These are phyloP conservation scores for Wickerhamiella galacta DNA, from an alignment of 805 yeast species.

Conservation along the genomic window DNA sequence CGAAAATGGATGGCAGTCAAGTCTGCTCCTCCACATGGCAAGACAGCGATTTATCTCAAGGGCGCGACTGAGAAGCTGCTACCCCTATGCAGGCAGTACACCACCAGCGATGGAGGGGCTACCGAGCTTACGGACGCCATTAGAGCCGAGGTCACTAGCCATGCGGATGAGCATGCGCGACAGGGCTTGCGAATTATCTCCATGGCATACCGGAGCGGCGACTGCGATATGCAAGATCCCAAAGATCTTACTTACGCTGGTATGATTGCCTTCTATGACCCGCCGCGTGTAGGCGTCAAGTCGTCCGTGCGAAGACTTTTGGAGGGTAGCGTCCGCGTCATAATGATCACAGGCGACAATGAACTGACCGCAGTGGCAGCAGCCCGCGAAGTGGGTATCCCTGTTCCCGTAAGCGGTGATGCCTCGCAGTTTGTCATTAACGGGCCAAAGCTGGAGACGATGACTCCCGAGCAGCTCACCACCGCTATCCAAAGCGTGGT, in stretches of 20 bases:
- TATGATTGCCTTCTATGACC: conserved; percentile 89
- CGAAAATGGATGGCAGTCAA: conserved; percentile 86
- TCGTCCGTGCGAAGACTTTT: conserved; percentile 57
- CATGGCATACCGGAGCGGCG: conserved; percentile 60
- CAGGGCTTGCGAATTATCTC: conserved; percentile 81
- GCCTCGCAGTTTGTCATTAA: conserved; percentile 54
- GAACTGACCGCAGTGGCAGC: conserved; percentile 36
- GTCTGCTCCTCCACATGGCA: conserved; percentile 38
- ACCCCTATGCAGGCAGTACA: conserved; percentile 40
- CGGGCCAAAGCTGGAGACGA: conserved; percentile 65
- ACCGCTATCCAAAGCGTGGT: conserved; percentile 67
- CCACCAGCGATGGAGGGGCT: conserved; percentile 38
- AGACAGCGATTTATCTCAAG: conserved; percentile 49
- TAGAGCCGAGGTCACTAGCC: conserved; percentile 29
- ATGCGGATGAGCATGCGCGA: conserved; percentile 38
- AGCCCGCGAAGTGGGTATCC: conserved; percentile 41
- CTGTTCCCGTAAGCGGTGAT: conserved; percentile 38
- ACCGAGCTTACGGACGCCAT: conserved; percentile 41
- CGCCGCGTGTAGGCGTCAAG: conserved; percentile 81
- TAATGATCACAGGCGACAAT: conserved; percentile 81
- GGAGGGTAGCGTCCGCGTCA: conserved; percentile 92
- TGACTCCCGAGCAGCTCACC: conserved; percentile 57
- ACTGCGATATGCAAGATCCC: conserved; percentile 62
- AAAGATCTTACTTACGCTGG: conserved; percentile 66
- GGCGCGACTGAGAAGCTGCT: conserved; percentile 80